These are phyloP conservation scores for Harringtonia lauricola DNA, from an alignment of 2,329 filamentous ascomycete genomes.

Conservation along the genomic window DNA sequence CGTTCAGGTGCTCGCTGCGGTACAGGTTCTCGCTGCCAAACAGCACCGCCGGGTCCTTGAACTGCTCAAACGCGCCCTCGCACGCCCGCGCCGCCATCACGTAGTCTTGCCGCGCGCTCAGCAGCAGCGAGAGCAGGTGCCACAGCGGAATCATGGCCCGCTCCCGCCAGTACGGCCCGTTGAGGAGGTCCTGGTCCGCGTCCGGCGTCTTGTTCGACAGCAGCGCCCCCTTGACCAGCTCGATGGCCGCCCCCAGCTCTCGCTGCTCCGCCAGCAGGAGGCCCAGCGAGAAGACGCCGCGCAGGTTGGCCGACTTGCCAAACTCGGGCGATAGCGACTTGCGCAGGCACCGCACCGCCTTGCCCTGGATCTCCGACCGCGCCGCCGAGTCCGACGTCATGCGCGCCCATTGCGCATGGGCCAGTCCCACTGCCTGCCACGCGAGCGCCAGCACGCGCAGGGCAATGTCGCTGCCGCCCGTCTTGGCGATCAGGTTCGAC, in stretches of 20 bases:
- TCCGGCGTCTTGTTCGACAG: slow-evolving; percentile 42
- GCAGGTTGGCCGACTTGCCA: slow-evolving; percentile 55
- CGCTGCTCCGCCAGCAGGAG: slow-evolving; percentile 82
- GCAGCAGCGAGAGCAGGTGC: slow-evolving; percentile 78
- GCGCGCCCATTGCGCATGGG: slow-evolving; percentile 78
- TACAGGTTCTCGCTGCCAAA: slow-evolving; percentile 54
- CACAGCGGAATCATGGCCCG: slow-evolving; percentile 66
- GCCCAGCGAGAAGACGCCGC: slow-evolving; percentile 70
- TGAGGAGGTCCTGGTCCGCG: slow-evolving; percentile 29
- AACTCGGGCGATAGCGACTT: slow-evolving; percentile 60
- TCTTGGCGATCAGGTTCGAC: slow-evolving; percentile 13
- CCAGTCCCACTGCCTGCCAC: slow-evolving; percentile 77
- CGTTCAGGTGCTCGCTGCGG: slow-evolving; percentile 57
- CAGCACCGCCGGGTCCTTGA: slow-evolving; percentile 58
- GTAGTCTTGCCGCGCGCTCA: slow-evolving; percentile 82
- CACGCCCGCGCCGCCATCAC: slow-evolving; percentile 70
- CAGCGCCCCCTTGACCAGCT: slow-evolving; percentile 68
- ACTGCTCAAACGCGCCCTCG: slow-evolving; percentile 85
- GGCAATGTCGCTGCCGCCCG: slow-evolving; percentile 27
- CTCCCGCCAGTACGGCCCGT: slow-evolving; percentile 49
- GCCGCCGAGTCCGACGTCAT: slow-evolving; percentile 65
- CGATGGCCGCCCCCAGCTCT: slow-evolving; percentile 70
- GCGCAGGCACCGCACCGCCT: slow-evolving; percentile 66
- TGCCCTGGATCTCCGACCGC: slow-evolving; percentile 62
- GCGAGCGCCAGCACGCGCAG: slow-evolving; percentile 54